Base-by-base conservation (phyloP, 352 stramenopile genomes). In the Labyrinthula sp. region DNA sequence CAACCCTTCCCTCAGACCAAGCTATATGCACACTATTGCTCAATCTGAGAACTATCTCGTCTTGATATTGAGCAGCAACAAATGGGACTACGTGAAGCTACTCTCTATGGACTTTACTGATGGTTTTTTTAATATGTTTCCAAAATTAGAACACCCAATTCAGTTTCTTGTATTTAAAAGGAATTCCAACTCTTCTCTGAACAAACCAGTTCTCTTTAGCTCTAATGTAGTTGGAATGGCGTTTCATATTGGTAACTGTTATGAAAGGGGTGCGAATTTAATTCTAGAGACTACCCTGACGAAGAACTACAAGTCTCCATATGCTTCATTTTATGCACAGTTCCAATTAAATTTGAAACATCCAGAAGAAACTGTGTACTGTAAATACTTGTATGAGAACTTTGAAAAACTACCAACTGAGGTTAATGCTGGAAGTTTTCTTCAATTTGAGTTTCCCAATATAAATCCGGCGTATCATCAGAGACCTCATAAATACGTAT, bases 21-120 rank as follows among this genome's bases (percentile, higher is more conserved):
- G n/a, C n/a, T 49, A 49, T 36, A 49, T 49, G 41, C 41, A 49
- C 41, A 49, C 21, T 14, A 6, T 49, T 21, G 41, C 41, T n/a
- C 41, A 49, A 24, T 48, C 41, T 9, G 41, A 49, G 2, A 49
- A 49, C 20, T 34, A 49, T 21, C 30, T 49, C 4, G 15, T 49
- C 5, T 12, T 49, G 9, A 7, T 49, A 8, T 23, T 47, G 7
- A 48, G 30, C 5, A n/a, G 30, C 6, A 49, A 49, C 30, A 14
- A 36, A n/a, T 4, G 43, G 0, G 17, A 17, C 17, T 49, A 49
- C 34, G 41, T 24, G 12, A 27, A 49, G n/a, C 38, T 49, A 8
- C 41, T 49, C 0, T 31, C 15, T 7, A 12, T 30, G 8, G 34
- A 49, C 33, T 47, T 49, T 12, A 24, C 29, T 7, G 10, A 50